phyloP scores from a whole-genome alignment of 257 asterid genomes.

The Lantana camara region DNA sequence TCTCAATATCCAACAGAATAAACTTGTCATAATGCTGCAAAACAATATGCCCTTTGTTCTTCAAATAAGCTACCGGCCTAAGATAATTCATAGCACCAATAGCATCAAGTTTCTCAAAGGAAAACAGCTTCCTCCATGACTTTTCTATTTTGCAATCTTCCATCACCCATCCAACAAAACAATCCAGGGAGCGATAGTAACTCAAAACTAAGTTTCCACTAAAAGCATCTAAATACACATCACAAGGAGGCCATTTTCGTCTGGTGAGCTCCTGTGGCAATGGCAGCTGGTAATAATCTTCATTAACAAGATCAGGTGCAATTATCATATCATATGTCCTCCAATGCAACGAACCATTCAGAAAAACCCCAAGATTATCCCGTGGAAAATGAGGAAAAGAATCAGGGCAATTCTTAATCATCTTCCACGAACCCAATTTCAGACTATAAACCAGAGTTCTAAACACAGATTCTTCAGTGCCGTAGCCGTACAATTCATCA shows the following conservation, averaged over 20 bases:
- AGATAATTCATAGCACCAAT: not conserved
- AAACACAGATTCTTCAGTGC: too few species aligned
- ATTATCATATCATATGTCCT: not conserved
- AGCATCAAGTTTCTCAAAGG: not conserved
- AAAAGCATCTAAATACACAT: not conserved
- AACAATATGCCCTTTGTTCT: conserved; percentile 10
- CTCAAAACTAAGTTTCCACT: conserved; percentile 16
- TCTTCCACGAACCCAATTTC: conserved; percentile 8
- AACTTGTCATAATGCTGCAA: not conserved
- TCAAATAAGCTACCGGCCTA: conserved; percentile 14
- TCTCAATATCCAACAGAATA: conserved; percentile 10
- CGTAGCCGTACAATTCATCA: not conserved
- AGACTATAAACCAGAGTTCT: conserved; percentile 12
- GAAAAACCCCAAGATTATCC: not conserved
- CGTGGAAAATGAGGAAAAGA: too few species aligned
- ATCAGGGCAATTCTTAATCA: not conserved
- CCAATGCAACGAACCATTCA: conserved; percentile 25
- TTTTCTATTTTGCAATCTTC: conserved; percentile 10
- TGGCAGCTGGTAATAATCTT: not conserved
- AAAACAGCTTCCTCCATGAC: conserved; percentile 21
- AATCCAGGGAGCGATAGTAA: not conserved
- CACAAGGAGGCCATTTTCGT: not conserved
- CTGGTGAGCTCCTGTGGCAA: not conserved
- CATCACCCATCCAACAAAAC: conserved; percentile 21
- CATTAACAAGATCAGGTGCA: conserved; percentile 14